Evolutionary conservation across 2,329 filamentous ascomycete genomes (phyloP), one percentile per base, ranked within the genome.

Genomic region (Penicillium thymicola): DNA sequence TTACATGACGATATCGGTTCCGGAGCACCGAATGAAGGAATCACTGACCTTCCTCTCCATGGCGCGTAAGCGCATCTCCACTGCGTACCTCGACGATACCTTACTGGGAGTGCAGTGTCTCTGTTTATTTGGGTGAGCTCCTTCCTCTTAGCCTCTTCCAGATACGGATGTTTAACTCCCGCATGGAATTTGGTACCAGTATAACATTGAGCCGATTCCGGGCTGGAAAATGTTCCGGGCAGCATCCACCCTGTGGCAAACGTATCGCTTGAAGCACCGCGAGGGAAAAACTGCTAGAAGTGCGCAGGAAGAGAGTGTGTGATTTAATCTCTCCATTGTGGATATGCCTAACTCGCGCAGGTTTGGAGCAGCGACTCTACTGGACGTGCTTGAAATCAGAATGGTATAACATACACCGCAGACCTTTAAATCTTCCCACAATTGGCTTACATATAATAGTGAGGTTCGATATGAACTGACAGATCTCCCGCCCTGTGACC

Each of bases 191-290:
- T 67, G 65, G 65, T 67, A 67, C 58, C 65, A 67, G 38, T 67
- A 66, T 44, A 67, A 67, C 27, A 59, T 67, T 27, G 65, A 67
- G 42, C 65, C 65, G 5, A 66, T 67, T 28, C 59, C 62, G 2
- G 65, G 65, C 2, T 67, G 65, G 65, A 67, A 67, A 51, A 65
- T 65, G 62, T 67, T 67, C 42, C 65, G 65, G 18, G 59, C 65
- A 36, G 65, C 64, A 28, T 67, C 65, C 32, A 67, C 64, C 61
- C 42, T 67, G 36, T 67, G 65, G 65, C 62, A 67, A 30, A 65
- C 65, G 9, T 67, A 67, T 60, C 62, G 64, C 28, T 32, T 67
- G 56, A 65, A 61, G 42, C 61, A 66, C 46, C 62, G 62, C 16
- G 60, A 57, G 23, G 64, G 60, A 18, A 61, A 53, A 21, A 62